Percentiles rank a stretch among this genome's conserved stretches.
phyloP scores from a whole-genome alignment of 2,329 filamentous ascomycete species.

The Talaromyces funiculosus region DNA sequence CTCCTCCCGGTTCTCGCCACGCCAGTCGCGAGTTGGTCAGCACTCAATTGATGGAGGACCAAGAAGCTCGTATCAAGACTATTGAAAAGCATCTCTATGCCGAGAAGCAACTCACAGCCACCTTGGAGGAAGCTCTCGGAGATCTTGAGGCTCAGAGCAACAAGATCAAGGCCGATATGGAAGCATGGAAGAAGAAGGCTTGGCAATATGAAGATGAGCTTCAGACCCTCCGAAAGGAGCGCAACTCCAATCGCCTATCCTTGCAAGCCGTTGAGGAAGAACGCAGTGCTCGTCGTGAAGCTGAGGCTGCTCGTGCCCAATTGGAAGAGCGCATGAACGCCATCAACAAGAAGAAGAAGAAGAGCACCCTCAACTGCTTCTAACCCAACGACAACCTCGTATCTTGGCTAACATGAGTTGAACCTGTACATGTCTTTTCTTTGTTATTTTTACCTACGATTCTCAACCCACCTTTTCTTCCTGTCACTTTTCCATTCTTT shows the following conservation, averaged over 20 bases:
- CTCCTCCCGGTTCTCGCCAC: constrained; percentile 61
- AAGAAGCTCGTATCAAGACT: constrained; percentile 87
- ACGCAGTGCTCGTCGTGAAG: constrained; percentile 82
- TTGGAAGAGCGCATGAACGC: constrained; percentile 93
- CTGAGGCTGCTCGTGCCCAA: constrained; percentile 80
- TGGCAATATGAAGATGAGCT: constrained; percentile 63
- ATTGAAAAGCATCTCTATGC: constrained; percentile 96
- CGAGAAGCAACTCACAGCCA: constrained; percentile 92
- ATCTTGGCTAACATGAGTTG: not conserved
- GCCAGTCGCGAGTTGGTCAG: constrained; percentile 74
- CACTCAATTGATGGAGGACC: constrained; percentile 84
- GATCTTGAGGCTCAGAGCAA: constrained; percentile 89
- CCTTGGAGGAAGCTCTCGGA: constrained; percentile 88
- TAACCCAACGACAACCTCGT: constrained; percentile 44
- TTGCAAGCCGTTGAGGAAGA: constrained; percentile 95
- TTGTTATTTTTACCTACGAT: not conserved
- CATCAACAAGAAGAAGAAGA: constrained; percentile 86
- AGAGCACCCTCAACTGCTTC: constrained; percentile 97
- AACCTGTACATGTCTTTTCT: not conserved
- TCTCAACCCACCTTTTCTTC: constrained; percentile 1
- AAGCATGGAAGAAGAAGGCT: constrained; percentile 84
- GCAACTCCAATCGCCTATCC: constrained; percentile 55
- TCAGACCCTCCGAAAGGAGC: constrained; percentile 51
- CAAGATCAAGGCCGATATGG: constrained; percentile 84
- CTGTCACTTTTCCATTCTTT: constrained; percentile 11